Conservation (phyloP, 2,329 filamentous ascomycete species). For the Penicillium sp. region DNA sequence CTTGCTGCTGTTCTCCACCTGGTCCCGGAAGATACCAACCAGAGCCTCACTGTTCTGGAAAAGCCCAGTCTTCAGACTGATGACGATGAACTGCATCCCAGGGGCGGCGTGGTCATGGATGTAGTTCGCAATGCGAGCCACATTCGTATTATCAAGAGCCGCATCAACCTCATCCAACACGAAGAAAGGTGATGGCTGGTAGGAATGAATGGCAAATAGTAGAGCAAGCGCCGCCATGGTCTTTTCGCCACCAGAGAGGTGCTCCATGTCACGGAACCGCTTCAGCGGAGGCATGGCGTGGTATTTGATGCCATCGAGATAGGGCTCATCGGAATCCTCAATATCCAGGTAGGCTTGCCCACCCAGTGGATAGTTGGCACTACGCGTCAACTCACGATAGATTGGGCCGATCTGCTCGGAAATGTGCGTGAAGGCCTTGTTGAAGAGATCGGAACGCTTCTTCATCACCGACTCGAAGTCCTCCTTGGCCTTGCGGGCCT, state of each 20-base stretch:
- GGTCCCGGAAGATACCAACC: constrained; percentile 93
- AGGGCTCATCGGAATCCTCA: constrained; percentile 94
- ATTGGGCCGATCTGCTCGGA: constrained; percentile 90
- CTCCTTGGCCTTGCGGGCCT: constrained; percentile 72
- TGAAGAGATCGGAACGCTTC: constrained; percentile 84
- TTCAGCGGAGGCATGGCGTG: constrained; percentile 98
- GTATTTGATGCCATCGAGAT: constrained; percentile 94
- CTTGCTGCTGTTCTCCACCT: constrained; percentile 86
- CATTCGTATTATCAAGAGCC: constrained; percentile 96
- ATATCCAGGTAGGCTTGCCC: constrained; percentile 82
- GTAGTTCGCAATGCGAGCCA: constrained; percentile 93
- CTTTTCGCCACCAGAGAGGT: constrained; percentile 94
- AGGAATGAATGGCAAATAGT: constrained; percentile 93
- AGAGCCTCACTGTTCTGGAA: constrained; percentile 96
- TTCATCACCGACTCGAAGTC: constrained; percentile 79
- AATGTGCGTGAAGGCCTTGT: constrained; percentile 92
- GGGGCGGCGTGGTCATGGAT: constrained; percentile 90
- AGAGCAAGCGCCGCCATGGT: constrained; percentile 97
- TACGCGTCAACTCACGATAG: constrained; percentile 92
- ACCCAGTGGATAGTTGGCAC: constrained; percentile 86
- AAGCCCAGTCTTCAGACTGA: constrained; percentile 88
- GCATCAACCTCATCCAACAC: constrained; percentile 98
- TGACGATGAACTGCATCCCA: constrained; percentile 99
- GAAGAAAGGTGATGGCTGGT: constrained; percentile 94
- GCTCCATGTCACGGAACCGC: constrained; percentile 98